Conservation (phyloP, 2,329 filamentous ascomycete species). For the Aspergillus neotritici region DNA sequence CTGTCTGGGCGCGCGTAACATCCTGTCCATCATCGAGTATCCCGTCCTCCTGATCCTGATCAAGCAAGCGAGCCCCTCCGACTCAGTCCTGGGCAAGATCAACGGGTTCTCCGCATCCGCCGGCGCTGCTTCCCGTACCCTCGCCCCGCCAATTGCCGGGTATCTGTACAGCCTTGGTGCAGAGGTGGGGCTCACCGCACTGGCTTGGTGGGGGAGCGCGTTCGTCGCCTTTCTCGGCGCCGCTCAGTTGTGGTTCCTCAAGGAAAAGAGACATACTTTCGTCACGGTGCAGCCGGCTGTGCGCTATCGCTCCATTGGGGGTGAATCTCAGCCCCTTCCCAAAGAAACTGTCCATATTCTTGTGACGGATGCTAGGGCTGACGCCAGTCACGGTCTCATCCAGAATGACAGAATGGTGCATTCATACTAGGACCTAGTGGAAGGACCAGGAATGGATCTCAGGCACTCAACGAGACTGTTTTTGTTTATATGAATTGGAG, state of each 20-base stretch:
- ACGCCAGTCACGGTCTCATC: neutral
- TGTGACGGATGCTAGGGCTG: conserved; percentile 21
- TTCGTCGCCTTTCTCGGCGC: conserved; percentile 52
- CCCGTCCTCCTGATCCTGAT: conserved; percentile 65
- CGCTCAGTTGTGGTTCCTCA: conserved; percentile 53
- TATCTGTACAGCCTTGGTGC: conserved; percentile 60
- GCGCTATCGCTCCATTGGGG: conserved; percentile 20
- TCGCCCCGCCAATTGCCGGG: conserved; percentile 64
- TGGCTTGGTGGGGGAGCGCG: conserved; percentile 58
- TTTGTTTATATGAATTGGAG: no score
- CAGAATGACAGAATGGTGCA: neutral
- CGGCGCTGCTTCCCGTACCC: conserved; percentile 64
- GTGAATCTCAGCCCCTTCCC: conserved; percentile 10
- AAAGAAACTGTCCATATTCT: conserved; percentile 26
- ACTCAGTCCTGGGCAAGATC: conserved; percentile 60
- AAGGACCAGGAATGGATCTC: no score
- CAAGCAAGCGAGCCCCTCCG: conserved; percentile 63
- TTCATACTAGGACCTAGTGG: no score
- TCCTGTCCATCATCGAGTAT: conserved; percentile 63
- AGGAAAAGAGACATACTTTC: conserved; percentile 42
- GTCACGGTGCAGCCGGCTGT: conserved; percentile 34
- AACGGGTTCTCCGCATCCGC: conserved; percentile 67
- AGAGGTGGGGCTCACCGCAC: conserved; percentile 52
- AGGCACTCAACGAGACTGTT: no score
- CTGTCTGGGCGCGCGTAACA: conserved; percentile 60